Base-by-base conservation (phyloP, 495 filamentous ascomycete genomes). In the Durotheca rogersii region DNA sequence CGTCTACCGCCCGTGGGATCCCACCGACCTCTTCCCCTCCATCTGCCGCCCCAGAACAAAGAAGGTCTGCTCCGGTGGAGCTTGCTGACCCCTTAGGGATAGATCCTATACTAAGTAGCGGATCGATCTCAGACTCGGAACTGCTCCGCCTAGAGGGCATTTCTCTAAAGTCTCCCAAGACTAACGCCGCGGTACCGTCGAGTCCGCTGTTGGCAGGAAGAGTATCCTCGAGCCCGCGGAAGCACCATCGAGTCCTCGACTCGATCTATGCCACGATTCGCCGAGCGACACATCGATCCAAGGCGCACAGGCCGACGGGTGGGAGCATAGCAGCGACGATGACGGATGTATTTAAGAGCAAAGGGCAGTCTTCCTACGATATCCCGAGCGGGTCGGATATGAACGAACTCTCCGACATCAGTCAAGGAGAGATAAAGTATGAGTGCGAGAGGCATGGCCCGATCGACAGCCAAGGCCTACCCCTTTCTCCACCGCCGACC, bases 81-180 rank as follows among this genome's bases (percentile, higher is more conserved):
- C 35, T 63, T 9, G 23, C 50, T n/a, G 23, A 19, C 23, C 45
- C 44, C 41, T 32, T 60, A 17, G 14, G 53, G 6, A 32, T 42
- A 37, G 62, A 66, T 7, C 56, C 62, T 27, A 41, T 63, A 18
- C 43, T 66, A 2, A 58, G 62, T 11, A 51, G 56, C 16, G 70
- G 67, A 19, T 72, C 73, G 21, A 69, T 75, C 46, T 75, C 73
- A 10, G 71, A 76, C 53, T 74, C 72, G 23, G 72, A 77, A 52
- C 55, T 77, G 17, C 66, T 73, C 2, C 67, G 66, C 34, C 59
- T 76, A 29, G 74, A 76, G 47, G 72, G 71, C 0, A 54, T 76
- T 29, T 66, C 70, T n/a, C 60, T 74, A 46, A 65, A 67, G 40
- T 72, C 72, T 9, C 67, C 68, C 2, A 64, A 51, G 12, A 15